Evolutionary conservation across 176 grass and related monocot species (phyloP), one percentile per base, ranked within the genome.

Genomic region (Oryza brachyantha): DNA sequence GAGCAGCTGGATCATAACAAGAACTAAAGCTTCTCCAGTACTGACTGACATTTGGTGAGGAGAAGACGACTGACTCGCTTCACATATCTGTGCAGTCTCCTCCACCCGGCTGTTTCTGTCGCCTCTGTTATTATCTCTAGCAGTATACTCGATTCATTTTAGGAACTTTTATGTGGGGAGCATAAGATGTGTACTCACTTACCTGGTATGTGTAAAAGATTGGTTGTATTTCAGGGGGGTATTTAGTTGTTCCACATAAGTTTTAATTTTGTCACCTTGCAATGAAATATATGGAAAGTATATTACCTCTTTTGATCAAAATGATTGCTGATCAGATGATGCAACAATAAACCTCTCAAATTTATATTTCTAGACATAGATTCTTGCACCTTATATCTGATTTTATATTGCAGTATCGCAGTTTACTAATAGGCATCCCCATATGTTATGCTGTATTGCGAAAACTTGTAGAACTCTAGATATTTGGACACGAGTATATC

Each of bases 161-260:
- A 76, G 82, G 43, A 84, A 71, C 65, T 65, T n/a, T n/a, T 66
- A 42, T 83, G 61, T 52, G 82, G 46, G 66, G 28, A 76, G 45
- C 24, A n/a, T 73, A 81, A 61, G 26, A 81, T 66, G 66, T 85
- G 72, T 76, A 89, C 77, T 72, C 65, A 85, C 35, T 37, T 77
- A 38, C 46, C 45, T 84, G 57, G 57, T 85, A 77, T 75, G 81
- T 85, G 66, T 85, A 65, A 80, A 72, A 78, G 46, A 81, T 85
- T 89, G 66, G 37, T 81, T 89, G 66, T 77, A 89, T 16, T 76
- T 50, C 72, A 70, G 55, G 66, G 81, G 72, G 61, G 19, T 52
- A 21, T 66, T 77, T 58, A 81, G 45, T 66, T 84, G 24, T n/a
- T 57, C 54, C 74, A 67, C 79, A 79, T 84, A 78, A 60, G 16